phyloP scores from a whole-genome alignment of 805 yeast species.

The Saccharomycopsis sp. region DNA sequence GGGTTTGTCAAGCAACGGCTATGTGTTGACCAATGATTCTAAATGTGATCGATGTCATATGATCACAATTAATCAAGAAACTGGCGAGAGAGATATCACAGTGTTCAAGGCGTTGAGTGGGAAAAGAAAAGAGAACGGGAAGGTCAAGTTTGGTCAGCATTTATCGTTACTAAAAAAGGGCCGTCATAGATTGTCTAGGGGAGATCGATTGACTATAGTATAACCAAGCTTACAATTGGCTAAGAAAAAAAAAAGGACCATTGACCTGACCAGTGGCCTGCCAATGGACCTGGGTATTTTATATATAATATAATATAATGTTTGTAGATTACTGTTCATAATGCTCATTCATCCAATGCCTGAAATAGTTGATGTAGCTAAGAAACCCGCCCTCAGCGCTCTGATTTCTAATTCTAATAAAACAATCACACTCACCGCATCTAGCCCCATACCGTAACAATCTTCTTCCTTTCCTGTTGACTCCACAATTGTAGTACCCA shows the following conservation, averaged over 20 bases:
- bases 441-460: slow-evolving; percentile 10
- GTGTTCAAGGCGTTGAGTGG: slow-evolving; percentile 31
- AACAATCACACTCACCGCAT: slow-evolving; percentile 15
- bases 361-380: slow-evolving; percentile 13
- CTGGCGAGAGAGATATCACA: slow-evolving; percentile 30
- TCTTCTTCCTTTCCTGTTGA: background rate
- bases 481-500: slow-evolving; percentile 12
- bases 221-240: background rate
- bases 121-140: slow-evolving; percentile 31
- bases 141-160: slow-evolving; percentile 34
- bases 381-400: slow-evolving; percentile 17
- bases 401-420: slow-evolving; percentile 8
- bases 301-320: background rate
- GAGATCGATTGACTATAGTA: background rate
- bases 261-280: background rate
- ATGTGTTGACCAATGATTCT: slow-evolving; percentile 24
- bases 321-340: slow-evolving; percentile 3
- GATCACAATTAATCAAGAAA: slow-evolving; percentile 34
- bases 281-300: background rate
- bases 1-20: slow-evolving; percentile 18
- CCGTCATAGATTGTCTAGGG: background rate
- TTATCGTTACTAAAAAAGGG: slow-evolving; percentile 21
- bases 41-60: slow-evolving; percentile 38
- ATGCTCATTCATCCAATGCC: slow-evolving; percentile 16
- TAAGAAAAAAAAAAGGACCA: background rate